Base-by-base conservation (phyloP, 768 basidiomycete genomes). In the Lactarius sp. region DNA sequence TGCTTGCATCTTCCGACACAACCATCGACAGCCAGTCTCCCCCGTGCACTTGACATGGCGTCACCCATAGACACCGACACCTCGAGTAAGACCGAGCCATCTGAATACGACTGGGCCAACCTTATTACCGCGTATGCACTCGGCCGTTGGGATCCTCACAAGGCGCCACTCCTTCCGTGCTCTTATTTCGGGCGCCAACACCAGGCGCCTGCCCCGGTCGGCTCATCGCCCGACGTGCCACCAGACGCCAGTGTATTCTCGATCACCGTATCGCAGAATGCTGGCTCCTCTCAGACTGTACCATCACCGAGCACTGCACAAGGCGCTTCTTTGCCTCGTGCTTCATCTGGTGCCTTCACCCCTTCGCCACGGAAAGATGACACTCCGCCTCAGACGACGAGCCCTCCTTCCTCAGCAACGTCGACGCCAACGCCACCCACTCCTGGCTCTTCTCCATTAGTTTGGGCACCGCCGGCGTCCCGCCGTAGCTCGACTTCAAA, bases 91-190 rank as follows among this genome's bases (percentile, higher is more conserved):
- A 59, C 47, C 33, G 70, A 68, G 51, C 44, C 60, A 22, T 56
- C 69, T 20, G 77, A 78, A 52, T 77, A 78, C 66, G 87, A 91
- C 71, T 94, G 92, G 92, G 78, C 80, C 18, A 82, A 83, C 0
- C 94, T 93, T 72, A 84, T 90, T 66, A 74, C 78, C n/a, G 85
- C 88, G 0, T 94, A 94, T 72, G 83, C 88, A 0, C 71, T 78
- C 18, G 92, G 92, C 10, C 80, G 83, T 64, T 94, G 91, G 91
- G 88, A 90, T 71, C 90, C 91, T 7, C 84, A 85, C 64, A 79
- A 78, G 60, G 86, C 82, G 0, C 90, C 89, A 3, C 82, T 80
- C 64, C 82, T 79, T 6, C 88, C 88, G 5, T 69, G 72, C 72
- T 73, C 73, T 63, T 71, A 61, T 60, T 60, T 71, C 56, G 68